Evolutionary conservation across 2,329 filamentous ascomycete genomes (phyloP), one percentile per base, ranked within the genome.

Genomic region (Aspergillus sclerotialis): DNA sequence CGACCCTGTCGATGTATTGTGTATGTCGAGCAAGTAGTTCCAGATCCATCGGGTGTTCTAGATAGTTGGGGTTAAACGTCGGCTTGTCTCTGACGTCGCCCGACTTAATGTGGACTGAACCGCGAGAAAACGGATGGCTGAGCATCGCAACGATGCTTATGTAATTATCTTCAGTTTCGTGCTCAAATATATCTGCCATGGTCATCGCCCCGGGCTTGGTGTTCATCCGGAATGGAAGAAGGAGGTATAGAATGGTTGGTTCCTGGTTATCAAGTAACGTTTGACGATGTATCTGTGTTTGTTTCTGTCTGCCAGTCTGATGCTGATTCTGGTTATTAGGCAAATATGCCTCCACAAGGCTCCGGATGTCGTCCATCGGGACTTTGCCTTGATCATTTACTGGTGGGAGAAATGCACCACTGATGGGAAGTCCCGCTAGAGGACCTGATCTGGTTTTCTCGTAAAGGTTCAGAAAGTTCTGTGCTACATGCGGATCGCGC

Each of bases 41-140:
- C 12, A 55, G 53, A 38, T 73, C 68, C 0, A 64, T 55, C n/a
- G 57, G 45, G 24, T 65, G 53, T 0, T 54, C 56, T 4, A 73
- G 55, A 45, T 58, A 72, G 36, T 62, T 63, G 0, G 69, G 67
- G 42, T 72, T 58, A 37, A 69, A 61, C 14, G 60, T 44, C 0
- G 69, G 69, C 1, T 50, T 45, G 10, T 59, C 55, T 1, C 49
- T 43, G 0, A 50, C 52, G 4, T 57, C 52, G 8, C 43, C 32
- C 0, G 61, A 64, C 1, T 21, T 18, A 21, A 61, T 53, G 28
- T 58, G 55, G 1, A 53, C 45, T 6, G 44, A 45, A 2, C 56
- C 58, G 0, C 53, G 51, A 0, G 54, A 58, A 32, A 60, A 53
- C 1, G 62, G 62, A 28, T 62, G 56, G 31, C 45, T 48, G 17